Percentiles rank a stretch among this genome's conserved stretches.
These are phyloP conservation scores for Colletotrichum scovillei DNA, from an alignment of 2,329 filamentous ascomycete genomes.

Conservation along the genomic window DNA sequence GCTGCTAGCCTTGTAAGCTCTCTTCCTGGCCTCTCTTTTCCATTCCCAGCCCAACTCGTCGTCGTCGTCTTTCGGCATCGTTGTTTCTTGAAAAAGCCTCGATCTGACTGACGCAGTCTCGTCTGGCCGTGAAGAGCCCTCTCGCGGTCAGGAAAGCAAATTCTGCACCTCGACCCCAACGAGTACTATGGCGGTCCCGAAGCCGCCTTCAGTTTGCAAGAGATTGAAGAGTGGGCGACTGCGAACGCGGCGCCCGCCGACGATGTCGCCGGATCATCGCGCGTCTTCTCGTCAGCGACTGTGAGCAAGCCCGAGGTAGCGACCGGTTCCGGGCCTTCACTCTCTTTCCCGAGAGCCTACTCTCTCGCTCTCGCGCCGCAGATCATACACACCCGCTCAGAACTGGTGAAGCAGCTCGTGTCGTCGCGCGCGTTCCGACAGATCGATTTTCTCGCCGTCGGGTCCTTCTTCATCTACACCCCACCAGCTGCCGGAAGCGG, in stretches of 20 bases:
- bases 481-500: constrained; percentile 39
- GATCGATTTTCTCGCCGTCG: constrained; percentile 92
- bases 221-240: constrained; percentile 80
- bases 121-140: constrained; percentile 75
- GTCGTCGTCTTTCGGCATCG: constrained; percentile 15
- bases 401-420: constrained; percentile 83
- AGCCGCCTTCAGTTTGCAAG: constrained; percentile 85
- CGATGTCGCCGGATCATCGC: constrained; percentile 38
- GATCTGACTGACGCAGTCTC: constrained; percentile 79
- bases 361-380: constrained; percentile 87
- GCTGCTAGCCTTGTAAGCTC: constrained; percentile 79
- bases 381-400: constrained; percentile 85
- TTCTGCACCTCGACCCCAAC: constrained; percentile 90
- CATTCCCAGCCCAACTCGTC: constrained; percentile 17
- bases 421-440: constrained; percentile 89
- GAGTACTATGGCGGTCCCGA: constrained; percentile 89
- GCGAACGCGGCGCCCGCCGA: constrained; percentile 43
- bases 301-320: constrained; percentile 50
- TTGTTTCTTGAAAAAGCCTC: constrained; percentile 44
- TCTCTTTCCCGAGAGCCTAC: constrained; percentile 79
- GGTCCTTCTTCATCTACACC: constrained; percentile 87
- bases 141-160: constrained; percentile 90
- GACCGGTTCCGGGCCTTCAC: constrained; percentile 41
- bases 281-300: constrained; percentile 49
- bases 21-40: constrained; percentile 43